A percentile compares a stretch with the other conserved stretches of the same genome.
Conservation (phyloP, 805 yeast genomes). For the Groenewaldozyma salmanticensis region DNA sequence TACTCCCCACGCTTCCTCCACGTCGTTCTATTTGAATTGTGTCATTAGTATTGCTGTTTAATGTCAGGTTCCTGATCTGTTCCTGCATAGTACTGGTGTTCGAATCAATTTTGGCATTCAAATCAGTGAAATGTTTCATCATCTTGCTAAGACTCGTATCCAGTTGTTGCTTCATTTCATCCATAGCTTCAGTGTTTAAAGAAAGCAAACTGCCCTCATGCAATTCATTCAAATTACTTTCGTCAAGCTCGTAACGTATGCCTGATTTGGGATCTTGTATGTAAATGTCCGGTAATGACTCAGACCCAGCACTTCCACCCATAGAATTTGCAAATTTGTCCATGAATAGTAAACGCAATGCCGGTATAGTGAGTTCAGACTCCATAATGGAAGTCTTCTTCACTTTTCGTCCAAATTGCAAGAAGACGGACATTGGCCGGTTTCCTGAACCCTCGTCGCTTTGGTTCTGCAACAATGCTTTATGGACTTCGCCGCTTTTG, state of each 20-base stretch:
- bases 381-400: conserved; percentile 18
- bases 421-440: conserved; percentile 18
- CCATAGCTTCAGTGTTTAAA: conserved; percentile 40
- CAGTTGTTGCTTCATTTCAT: conserved; percentile 24
- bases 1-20: background rate
- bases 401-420: conserved; percentile 28
- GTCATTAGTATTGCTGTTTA: background rate
- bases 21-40: background rate
- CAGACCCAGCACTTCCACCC: conserved; percentile 46
- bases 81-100: conserved; percentile 17
- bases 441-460: background rate
- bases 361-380: conserved; percentile 29
- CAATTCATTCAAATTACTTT: conserved; percentile 48
- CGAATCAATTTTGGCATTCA: conserved; percentile 18
- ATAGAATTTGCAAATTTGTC: conserved; percentile 80
- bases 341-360: conserved; percentile 56
- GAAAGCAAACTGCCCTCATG: conserved; percentile 50
- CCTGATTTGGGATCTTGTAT: conserved; percentile 50
- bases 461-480: too few species aligned
- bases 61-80: background rate
- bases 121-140: conserved; percentile 17
- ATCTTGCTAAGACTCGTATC: conserved; percentile 21
- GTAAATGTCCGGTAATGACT: conserved; percentile 69
- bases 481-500: background rate
- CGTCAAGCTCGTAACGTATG: conserved; percentile 75